phyloP scores from a whole-genome alignment of 805 yeast species.

The Saccharomycopsis sp. region DNA sequence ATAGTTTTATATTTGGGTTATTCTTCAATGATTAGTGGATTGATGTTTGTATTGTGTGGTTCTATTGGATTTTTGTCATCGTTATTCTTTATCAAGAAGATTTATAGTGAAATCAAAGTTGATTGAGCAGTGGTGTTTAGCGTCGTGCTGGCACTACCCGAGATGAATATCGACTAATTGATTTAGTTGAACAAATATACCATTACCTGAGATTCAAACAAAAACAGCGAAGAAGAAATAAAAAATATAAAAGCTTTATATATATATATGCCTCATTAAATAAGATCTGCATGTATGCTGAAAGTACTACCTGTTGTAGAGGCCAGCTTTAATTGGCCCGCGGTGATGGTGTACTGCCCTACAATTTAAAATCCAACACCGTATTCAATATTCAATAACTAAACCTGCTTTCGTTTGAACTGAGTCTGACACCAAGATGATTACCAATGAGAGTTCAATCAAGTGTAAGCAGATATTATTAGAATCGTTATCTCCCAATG shows the following conservation, averaged over 20 bases:
- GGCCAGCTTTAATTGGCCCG: no score
- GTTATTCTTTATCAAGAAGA: slow-evolving; percentile 66
- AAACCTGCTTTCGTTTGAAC: no score
- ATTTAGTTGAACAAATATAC: neutral
- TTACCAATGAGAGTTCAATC: slow-evolving; percentile 8
- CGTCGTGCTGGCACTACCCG: neutral
- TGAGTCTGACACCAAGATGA: no score
- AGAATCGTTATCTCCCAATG: slow-evolving; percentile 10
- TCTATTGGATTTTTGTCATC: slow-evolving; percentile 76
- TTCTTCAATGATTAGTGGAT: slow-evolving; percentile 59
- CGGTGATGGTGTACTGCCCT: no score
- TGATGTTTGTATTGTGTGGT: slow-evolving; percentile 80
- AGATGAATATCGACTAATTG: neutral
- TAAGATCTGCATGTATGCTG: neutral
- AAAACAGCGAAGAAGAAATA: no score
- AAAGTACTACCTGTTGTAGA: neutral
- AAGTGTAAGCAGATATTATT: slow-evolving; percentile 5
- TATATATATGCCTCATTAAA: neutral
- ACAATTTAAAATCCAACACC: no score
- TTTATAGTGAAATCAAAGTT: slow-evolving; percentile 80
- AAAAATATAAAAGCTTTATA: neutral
- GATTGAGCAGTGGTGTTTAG: slow-evolving; percentile 38
- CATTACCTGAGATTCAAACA: neutral
- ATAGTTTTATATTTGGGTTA: slow-evolving; percentile 78
- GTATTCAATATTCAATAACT: no score